A percentile compares a stretch with the other conserved stretches of the same genome.
These are phyloP conservation scores for maize (Zea mays) DNA, from an alignment of 176 grass and related monocot species.

Conservation along the genomic window Zm-B73-REFERENCE-NAM-5.0 NC_050100.1:2816501-2817000, in stretches of 20 bases:
- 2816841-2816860: no score
- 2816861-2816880: neutral
- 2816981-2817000: neutral
- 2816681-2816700: neutral
- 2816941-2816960: no score
- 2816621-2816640: conserved; percentile 14
- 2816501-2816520: no score
- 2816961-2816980: no score
- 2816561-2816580: no score
- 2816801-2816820: conserved; percentile 44
- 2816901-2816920: no score
- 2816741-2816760: conserved; percentile 38
- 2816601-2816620: neutral
- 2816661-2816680: neutral
- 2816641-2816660: conserved; percentile 5
- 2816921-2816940: no score
- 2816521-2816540: no score
- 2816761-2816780: conserved; percentile 62
- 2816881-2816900: neutral
- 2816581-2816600: neutral
- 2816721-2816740: neutral
- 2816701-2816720: neutral
- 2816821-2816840: conserved; percentile 64
- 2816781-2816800: conserved; percentile 43
- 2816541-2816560: no score